Percentiles rank a stretch among this genome's conserved stretches.
Evolutionary conservation across 2,329 filamentous ascomycete genomes (phyloP).

Genomic region (Nemania serpens): DNA sequence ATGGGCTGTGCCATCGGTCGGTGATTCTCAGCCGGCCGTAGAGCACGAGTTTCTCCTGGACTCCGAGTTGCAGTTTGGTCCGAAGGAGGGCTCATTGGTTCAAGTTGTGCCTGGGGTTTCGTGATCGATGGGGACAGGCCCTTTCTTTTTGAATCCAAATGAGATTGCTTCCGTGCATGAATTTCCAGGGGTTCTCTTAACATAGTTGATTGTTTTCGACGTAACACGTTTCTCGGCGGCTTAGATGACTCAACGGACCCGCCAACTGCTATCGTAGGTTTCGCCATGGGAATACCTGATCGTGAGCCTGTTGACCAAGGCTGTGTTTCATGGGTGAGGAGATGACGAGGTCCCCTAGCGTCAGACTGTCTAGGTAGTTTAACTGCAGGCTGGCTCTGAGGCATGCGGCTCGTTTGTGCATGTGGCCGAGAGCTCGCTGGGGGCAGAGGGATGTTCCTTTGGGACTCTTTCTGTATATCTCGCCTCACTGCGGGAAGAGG

Average conservation of each 20-base stretch:
- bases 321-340: conserved; percentile 49
- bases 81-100: conserved; percentile 44
- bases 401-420: conserved; percentile 43
- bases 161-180: conserved; percentile 41
- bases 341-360: conserved; percentile 39
- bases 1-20: conserved; percentile 47
- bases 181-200: conserved; percentile 44
- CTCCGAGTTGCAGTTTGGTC: conserved; percentile 51
- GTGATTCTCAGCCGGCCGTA: conserved; percentile 49
- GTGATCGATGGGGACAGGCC: conserved; percentile 51
- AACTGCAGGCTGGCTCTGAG: conserved; percentile 42
- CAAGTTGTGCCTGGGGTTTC: conserved; percentile 45
- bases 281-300: conserved; percentile 40
- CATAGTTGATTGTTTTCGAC: conserved; percentile 56
- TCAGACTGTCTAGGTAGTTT: conserved; percentile 25
- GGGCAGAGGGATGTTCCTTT: conserved; percentile 26
- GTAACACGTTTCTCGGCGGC: conserved; percentile 50
- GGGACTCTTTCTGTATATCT: conserved; percentile 36
- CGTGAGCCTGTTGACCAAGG: conserved; percentile 47
- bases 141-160: conserved; percentile 45
- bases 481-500: conserved; percentile 32
- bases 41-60: conserved; percentile 49
- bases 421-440: conserved; percentile 35
- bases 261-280: conserved; percentile 44
- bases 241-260: conserved; percentile 42